These are phyloP conservation scores for Kodamaea kaohsiungensis DNA, from an alignment of 805 yeast genomes.

Conservation along the genomic window DNA sequence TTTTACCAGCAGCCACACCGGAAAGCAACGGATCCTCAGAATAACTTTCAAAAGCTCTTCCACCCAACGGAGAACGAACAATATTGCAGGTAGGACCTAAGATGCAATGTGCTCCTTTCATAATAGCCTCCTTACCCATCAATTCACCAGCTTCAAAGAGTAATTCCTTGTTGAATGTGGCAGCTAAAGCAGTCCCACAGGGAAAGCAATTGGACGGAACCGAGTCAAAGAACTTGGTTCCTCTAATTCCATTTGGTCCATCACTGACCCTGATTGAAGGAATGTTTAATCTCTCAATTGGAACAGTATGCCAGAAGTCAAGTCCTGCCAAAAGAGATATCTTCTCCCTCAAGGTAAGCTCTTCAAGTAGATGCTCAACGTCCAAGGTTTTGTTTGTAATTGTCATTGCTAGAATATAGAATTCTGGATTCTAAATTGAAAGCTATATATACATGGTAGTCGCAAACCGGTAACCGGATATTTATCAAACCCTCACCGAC, in stretches of 20 bases:
- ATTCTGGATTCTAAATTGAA: background rate
- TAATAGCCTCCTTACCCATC: slow-evolving; percentile 56
- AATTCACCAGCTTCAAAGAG: slow-evolving; percentile 50
- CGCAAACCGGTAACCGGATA: background rate
- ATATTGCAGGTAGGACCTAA: slow-evolving; percentile 53
- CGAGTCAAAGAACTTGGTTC: slow-evolving; percentile 53
- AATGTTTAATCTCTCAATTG: slow-evolving; percentile 17
- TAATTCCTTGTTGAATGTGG: slow-evolving; percentile 55
- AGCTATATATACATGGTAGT: background rate
- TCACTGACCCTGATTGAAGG: slow-evolving; percentile 33
- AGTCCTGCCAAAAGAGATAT: slow-evolving; percentile 37
- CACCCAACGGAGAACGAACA: slow-evolving; percentile 59
- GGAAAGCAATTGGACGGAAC: slow-evolving; percentile 61
- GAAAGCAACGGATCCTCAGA: slow-evolving; percentile 58
- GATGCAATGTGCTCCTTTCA: slow-evolving; percentile 52
- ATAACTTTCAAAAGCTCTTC: slow-evolving; percentile 63
- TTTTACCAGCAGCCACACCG: slow-evolving; percentile 49
- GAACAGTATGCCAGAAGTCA: slow-evolving; percentile 18
- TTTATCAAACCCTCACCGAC: background rate
- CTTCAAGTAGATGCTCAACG: slow-evolving; percentile 28
- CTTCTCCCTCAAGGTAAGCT: slow-evolving; percentile 37
- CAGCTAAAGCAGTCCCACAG: slow-evolving; percentile 59
- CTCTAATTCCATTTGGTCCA: slow-evolving; percentile 68
- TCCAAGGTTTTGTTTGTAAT: slow-evolving; percentile 17
- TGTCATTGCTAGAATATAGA: slow-evolving; percentile 2